These are phyloP conservation scores for Spergularia marina DNA, from an alignment of 148 eudicot genomes.

Conservation along the genomic window DNA sequence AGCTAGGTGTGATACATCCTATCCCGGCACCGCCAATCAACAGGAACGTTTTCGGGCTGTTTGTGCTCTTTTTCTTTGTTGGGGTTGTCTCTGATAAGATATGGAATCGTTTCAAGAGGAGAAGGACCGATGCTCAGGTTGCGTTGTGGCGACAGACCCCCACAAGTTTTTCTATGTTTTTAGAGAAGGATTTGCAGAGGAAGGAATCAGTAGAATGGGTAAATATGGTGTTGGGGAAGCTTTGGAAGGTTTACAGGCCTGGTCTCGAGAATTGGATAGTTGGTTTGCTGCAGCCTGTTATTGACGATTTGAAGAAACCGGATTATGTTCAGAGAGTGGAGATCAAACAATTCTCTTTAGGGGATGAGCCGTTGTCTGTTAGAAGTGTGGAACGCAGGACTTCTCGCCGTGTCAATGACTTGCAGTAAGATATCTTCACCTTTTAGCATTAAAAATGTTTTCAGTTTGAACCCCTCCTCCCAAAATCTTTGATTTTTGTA, in stretches of 20 bases:
- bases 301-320: slow-evolving; percentile 80
- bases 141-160: slow-evolving; percentile 73
- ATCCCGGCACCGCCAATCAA: slow-evolving; percentile 83
- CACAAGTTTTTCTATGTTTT: slow-evolving; percentile 56
- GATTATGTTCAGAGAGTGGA: slow-evolving; percentile 94
- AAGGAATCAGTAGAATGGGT: slow-evolving; percentile 99
- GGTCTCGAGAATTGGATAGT: slow-evolving; percentile 91
- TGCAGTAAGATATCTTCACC: slow-evolving; percentile 63
- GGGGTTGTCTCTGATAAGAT: slow-evolving; percentile 86
- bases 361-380: slow-evolving; percentile 92
- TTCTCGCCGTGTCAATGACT: slow-evolving; percentile 84
- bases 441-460: no score
- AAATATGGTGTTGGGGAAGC: slow-evolving; percentile 93
- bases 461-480: not conserved
- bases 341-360: slow-evolving; percentile 90
- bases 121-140: slow-evolving; percentile 34
- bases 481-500: not conserved
- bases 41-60: slow-evolving; percentile 58
- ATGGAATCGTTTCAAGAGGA: slow-evolving; percentile 71
- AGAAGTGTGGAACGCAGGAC: slow-evolving; percentile 93
- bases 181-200: slow-evolving; percentile 92
- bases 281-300: slow-evolving; percentile 92
- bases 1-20: slow-evolving; percentile 85
- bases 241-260: slow-evolving; percentile 86
- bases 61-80: slow-evolving; percentile 84